Base-by-base conservation (phyloP, 2,329 filamentous ascomycete genomes). In the Verticillium isaacii region DNA sequence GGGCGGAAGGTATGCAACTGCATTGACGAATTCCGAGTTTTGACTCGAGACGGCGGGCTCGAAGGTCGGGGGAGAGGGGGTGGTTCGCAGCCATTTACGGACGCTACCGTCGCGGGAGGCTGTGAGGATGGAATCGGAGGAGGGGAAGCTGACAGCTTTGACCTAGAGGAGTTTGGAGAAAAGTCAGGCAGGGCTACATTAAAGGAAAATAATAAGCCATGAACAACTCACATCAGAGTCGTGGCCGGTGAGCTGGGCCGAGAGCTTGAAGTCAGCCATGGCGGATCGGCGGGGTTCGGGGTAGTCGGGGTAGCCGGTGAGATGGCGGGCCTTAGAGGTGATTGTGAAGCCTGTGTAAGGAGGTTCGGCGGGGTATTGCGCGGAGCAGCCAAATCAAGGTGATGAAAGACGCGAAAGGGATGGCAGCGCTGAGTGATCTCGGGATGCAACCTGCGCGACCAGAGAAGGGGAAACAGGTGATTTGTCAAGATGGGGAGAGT, bases 71-170 rank as follows among this genome's bases (percentile, higher is more conserved):
- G 92, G 90, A 6, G 82, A 81, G 54, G 84, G 78, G 55, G 86
- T 84, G 32, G 84, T 81, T 62, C 87, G 87, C 67, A 87, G 89
- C 95, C 95, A 99, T 67, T 91, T 78, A 57, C 94, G 89, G 60
- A 97, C 93, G 17, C 92, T 96, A 69, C 89, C 90, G 79, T 99
- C 95, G 77, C 95, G 86, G 56, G 95, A 98, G 39, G 92, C 92
- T 23, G 95, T 96, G 66, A 97, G 79, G 63, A 97, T 80, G 56
- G 85, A 82, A 66, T 89, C 85, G 63, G 89, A 79, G 58, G 84
- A 84, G 25, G 93, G 91, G 71, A 94, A 97, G 71, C 83, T 83
- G 68, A 97, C 90, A 66, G 87, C 90, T 69, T 94, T 92, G 69
- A 99, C 94, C 94, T 98, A 37, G 58, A 14, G 32, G 54, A 19